These are phyloP conservation scores for Haematococcus lacustris DNA, from an alignment of 139 green algal species.

Conservation along the genomic window DNA sequence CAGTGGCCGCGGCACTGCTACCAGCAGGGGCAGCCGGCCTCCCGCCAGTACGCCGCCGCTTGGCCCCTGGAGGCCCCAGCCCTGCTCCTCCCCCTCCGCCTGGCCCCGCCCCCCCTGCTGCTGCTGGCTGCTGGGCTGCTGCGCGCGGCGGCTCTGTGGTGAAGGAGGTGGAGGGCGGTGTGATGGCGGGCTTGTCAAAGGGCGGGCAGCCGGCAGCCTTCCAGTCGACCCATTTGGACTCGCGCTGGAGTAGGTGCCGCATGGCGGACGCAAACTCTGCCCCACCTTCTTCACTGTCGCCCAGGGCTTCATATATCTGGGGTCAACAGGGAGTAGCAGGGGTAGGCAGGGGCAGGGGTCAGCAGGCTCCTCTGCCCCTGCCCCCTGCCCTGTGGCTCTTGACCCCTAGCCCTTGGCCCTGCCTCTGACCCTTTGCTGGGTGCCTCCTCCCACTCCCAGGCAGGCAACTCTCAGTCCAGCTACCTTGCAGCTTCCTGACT, in stretches of 20 bases:
- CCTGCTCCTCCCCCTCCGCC: neutral
- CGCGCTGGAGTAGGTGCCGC: neutral
- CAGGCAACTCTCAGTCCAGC: too few relatives aligned
- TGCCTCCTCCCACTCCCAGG: too few relatives aligned
- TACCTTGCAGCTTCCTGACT: too few relatives aligned
- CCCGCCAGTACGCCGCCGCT: neutral
- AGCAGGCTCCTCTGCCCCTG: too few relatives aligned
- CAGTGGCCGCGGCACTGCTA: neutral
- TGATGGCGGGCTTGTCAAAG: neutral
- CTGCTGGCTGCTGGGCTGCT: too few relatives aligned
- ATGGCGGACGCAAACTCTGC: neutral
- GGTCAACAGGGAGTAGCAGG: too few relatives aligned
- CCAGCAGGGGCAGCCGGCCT: neutral
- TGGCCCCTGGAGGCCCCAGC: neutral
- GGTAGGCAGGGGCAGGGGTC: too few relatives aligned
- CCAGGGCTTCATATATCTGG: too few relatives aligned
- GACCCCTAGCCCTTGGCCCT: too few relatives aligned
- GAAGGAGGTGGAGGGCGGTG: neutral
- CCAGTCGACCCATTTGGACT: slow-evolving; percentile 7
- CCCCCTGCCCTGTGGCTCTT: too few relatives aligned
- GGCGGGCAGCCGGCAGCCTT: neutral
- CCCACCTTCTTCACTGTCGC: slow-evolving; percentile 6
- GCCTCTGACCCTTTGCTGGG: too few relatives aligned
- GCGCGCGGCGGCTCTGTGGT: neutral
- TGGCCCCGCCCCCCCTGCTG: neutral